These are phyloP conservation scores for Candida anutae DNA, from an alignment of 1,139 yeast genomes.

Conservation along the genomic window DNA sequence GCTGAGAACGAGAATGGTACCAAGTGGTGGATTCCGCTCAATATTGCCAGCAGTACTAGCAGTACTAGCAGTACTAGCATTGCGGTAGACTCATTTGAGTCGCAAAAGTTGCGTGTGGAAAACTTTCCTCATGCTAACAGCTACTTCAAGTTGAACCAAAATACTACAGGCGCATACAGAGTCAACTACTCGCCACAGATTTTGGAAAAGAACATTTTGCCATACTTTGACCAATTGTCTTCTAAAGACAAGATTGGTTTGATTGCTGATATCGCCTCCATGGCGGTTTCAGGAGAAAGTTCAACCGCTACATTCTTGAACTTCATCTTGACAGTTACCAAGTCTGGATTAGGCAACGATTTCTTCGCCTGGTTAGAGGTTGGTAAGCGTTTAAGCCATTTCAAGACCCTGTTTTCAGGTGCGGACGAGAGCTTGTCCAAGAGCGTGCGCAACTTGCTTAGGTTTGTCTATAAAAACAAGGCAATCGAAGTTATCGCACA, in stretches of 20 bases:
- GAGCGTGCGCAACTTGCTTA: conserved; percentile 33
- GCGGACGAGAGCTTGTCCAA: conserved; percentile 27
- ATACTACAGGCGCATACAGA: conserved; percentile 59
- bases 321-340: conserved; percentile 31
- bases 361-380: conserved; percentile 65
- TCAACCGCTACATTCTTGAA: conserved; percentile 39
- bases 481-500: conserved; percentile 19
- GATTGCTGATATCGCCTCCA: conserved; percentile 54
- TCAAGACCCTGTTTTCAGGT: conserved; percentile 40
- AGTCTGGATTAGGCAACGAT: conserved; percentile 38
- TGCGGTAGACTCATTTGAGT: conserved; percentile 28
- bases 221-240: conserved; percentile 38
- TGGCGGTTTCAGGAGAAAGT: conserved; percentile 53
- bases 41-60: conserved; percentile 21
- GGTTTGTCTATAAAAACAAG: conserved; percentile 32
- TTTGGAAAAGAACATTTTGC: conserved; percentile 35
- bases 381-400: conserved; percentile 31
- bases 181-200: conserved; percentile 52
- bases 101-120: conserved; percentile 15
- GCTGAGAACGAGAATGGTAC: conserved; percentile 44
- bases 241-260: conserved; percentile 60
- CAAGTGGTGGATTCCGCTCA: conserved; percentile 73
- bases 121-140: conserved; percentile 14
- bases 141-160: conserved; percentile 55
- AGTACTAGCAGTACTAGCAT: conserved; percentile 3